Evolutionary conservation across 2,329 filamentous ascomycete genomes (phyloP).

Genomic region (Neonectria coccinea): DNA sequence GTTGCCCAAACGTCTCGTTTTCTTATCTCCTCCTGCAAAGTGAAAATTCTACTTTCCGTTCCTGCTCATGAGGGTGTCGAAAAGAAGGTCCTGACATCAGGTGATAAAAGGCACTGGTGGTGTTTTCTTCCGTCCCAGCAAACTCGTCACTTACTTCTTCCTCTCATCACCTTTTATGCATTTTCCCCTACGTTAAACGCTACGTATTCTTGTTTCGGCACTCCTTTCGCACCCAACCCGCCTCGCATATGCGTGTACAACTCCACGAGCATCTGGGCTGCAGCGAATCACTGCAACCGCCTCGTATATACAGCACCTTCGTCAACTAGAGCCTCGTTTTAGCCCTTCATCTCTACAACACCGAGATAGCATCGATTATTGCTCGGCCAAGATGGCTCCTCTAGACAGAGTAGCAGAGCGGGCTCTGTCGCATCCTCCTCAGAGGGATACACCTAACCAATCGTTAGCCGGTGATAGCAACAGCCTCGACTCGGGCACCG

Average conservation of each 20-base stretch:
- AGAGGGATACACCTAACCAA: background rate
- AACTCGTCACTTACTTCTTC: background rate
- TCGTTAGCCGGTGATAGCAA: background rate
- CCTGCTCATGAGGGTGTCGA: background rate
- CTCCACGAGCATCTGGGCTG: background rate
- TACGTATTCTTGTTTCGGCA: background rate
- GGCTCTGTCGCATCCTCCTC: slow-evolving; percentile 1
- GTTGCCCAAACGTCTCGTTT: background rate
- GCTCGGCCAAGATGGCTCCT: background rate
- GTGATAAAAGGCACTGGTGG: background rate
- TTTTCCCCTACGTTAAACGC: background rate
- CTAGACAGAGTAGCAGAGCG: background rate
- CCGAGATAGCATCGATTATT: background rate
- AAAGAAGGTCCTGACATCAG: background rate
- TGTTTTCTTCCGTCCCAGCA: background rate
- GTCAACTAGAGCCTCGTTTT: background rate
- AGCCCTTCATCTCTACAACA: background rate
- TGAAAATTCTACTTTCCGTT: background rate
- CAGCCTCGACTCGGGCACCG: background rate
- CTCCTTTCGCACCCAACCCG: background rate
- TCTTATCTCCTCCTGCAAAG: background rate
- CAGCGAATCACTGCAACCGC: slow-evolving; percentile 1
- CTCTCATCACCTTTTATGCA: background rate
- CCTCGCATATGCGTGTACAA: slow-evolving; percentile 7
- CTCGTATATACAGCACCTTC: background rate